phyloP scores from a whole-genome alignment of 2,329 filamentous ascomycete species.

The Capronia americana region DNA sequence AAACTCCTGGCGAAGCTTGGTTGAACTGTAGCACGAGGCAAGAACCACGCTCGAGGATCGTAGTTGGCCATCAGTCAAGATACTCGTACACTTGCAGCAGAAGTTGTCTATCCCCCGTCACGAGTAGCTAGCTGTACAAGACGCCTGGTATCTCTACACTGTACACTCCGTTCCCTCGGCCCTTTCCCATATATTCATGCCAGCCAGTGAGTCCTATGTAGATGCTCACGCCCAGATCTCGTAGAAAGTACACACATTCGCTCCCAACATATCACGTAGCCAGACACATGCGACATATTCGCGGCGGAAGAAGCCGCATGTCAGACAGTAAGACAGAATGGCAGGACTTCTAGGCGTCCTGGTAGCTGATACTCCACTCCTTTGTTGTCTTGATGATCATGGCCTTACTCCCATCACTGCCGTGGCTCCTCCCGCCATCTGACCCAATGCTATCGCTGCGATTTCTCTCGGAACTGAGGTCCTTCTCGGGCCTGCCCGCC shows the following conservation, averaged over 20 bases:
- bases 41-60: not conserved
- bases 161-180: not conserved
- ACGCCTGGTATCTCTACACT: not conserved
- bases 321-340: not conserved
- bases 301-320: not conserved
- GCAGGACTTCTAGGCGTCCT: slow-evolving; percentile 19
- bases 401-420: slow-evolving; percentile 30
- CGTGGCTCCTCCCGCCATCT: slow-evolving; percentile 24
- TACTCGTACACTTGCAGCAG: not conserved
- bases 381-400: slow-evolving; percentile 34
- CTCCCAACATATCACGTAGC: not conserved
- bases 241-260: not conserved
- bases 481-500: slow-evolving; percentile 7
- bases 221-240: not conserved
- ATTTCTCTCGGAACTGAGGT: slow-evolving; percentile 2
- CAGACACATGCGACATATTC: not conserved
- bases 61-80: not conserved
- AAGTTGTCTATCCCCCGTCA: no score
- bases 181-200: not conserved
- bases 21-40: not conserved
- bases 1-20: not conserved
- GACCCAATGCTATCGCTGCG: slow-evolving; percentile 27
- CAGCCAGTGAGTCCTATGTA: not conserved
- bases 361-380: slow-evolving; percentile 29
- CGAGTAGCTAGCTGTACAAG: not conserved